Evolutionary conservation across 2,329 filamentous ascomycete species (phyloP).

Genomic region (Parastagonospora nodorum): DNA sequence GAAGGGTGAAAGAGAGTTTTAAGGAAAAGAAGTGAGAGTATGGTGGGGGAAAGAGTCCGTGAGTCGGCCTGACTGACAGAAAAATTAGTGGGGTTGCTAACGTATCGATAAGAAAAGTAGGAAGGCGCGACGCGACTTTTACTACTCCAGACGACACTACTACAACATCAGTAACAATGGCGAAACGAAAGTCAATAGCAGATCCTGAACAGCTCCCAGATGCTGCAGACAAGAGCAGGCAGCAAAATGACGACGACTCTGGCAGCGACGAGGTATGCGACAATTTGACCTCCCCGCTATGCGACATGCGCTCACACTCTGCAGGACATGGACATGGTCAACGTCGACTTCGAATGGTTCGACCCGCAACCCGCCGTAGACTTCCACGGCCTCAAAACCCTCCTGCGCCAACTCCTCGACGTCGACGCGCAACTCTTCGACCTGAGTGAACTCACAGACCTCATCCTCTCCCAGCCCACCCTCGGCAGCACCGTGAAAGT

Average conservation of each 20-base stretch:
- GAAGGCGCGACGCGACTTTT: conserved; percentile 3
- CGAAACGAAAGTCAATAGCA: conserved; percentile 42
- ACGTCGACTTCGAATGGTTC: conserved; percentile 99
- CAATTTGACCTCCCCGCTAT: conserved; percentile 8
- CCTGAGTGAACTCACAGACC: conserved; percentile 81
- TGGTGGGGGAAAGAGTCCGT: conserved; percentile 15
- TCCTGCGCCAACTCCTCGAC: conserved; percentile 91
- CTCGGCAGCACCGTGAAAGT: conserved; percentile 96
- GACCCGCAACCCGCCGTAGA: conserved; percentile 88
- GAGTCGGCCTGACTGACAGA: conserved; percentile 19
- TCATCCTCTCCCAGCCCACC: conserved; percentile 83
- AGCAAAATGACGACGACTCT: conserved; percentile 41
- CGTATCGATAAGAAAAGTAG: conserved; percentile 13
- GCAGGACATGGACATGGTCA: conserved; percentile 86
- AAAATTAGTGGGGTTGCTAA: conserved; percentile 21
- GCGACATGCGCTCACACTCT: conserved; percentile 15
- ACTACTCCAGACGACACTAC: conserved; percentile 3
- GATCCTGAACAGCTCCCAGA: conserved; percentile 44
- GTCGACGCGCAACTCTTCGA: conserved; percentile 85
- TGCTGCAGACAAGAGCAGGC: conserved; percentile 36
- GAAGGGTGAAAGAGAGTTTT: conserved; percentile 11
- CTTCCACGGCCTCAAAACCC: conserved; percentile 90
- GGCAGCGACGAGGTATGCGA: conserved; percentile 45
- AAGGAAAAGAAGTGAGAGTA: conserved; percentile 6
- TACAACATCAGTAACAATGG: conserved; percentile 34